A percentile compares a stretch with the other conserved stretches of the same genome.
Evolutionary conservation across 2,329 filamentous ascomycete genomes (phyloP).

Genomic region (Aspergillus neoniger): DNA sequence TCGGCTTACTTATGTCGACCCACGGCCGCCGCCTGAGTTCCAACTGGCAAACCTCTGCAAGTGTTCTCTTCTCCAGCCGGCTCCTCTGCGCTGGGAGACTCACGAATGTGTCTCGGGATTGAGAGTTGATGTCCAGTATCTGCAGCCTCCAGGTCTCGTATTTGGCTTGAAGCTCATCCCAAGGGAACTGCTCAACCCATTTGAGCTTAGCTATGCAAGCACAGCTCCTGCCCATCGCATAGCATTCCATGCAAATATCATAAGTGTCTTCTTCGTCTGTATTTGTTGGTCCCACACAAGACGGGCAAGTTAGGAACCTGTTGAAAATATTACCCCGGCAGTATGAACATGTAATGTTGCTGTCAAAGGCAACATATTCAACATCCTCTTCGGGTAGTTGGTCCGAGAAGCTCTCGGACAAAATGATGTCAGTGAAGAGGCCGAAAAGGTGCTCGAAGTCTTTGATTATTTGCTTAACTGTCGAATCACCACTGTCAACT

Average conservation of each 20-base stretch:
- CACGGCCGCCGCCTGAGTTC: slow-evolving; percentile 78
- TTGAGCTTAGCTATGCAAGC: slow-evolving; percentile 79
- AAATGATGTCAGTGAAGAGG: slow-evolving; percentile 74
- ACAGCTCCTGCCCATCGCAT: slow-evolving; percentile 94
- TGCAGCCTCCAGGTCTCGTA: slow-evolving; percentile 82
- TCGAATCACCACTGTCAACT: slow-evolving; percentile 48
- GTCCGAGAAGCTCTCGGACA: slow-evolving; percentile 81
- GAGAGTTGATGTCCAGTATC: slow-evolving; percentile 72
- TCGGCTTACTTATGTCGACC: slow-evolving; percentile 73
- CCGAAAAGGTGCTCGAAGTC: slow-evolving; percentile 81
- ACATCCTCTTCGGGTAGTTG: slow-evolving; percentile 62
- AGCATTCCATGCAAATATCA: slow-evolving; percentile 97
- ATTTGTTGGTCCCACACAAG: slow-evolving; percentile 69
- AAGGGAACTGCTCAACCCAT: slow-evolving; percentile 93
- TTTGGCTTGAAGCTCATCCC: slow-evolving; percentile 72
- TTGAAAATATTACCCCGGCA: slow-evolving; percentile 98
- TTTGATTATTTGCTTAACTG: slow-evolving; percentile 69
- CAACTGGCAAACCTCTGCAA: slow-evolving; percentile 93
- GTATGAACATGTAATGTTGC: slow-evolving; percentile 92
- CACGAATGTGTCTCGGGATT: slow-evolving; percentile 62
- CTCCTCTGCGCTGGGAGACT: slow-evolving; percentile 67
- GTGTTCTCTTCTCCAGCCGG: slow-evolving; percentile 69
- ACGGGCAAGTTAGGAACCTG: slow-evolving; percentile 87
- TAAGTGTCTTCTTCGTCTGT: slow-evolving; percentile 81
- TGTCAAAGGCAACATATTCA: slow-evolving; percentile 80